These are phyloP conservation scores for Eleusine coracana DNA, from an alignment of 176 grass and related monocot species.

Conservation along the genomic window DNA sequence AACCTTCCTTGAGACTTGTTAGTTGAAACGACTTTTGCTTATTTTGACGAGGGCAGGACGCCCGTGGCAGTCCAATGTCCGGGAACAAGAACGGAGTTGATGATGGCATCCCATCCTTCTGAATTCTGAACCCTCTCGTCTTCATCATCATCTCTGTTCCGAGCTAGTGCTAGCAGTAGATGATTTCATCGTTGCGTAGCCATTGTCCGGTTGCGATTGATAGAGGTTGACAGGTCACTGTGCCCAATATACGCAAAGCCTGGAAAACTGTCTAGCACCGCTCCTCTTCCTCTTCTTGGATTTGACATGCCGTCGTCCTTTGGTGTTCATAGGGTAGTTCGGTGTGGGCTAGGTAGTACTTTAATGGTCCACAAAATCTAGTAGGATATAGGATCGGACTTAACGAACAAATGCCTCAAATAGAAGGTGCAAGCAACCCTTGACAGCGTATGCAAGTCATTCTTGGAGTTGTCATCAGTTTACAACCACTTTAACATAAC, in stretches of 20 bases:
- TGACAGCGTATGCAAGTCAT: background rate
- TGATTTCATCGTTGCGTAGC: constrained; percentile 43
- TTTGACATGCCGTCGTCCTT: background rate
- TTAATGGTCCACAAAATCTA: background rate
- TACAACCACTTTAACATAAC: background rate
- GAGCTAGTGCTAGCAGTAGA: background rate
- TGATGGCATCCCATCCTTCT: background rate
- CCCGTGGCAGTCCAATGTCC: too few species aligned
- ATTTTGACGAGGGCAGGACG: background rate
- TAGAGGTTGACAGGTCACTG: constrained; percentile 25
- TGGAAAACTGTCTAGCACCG: constrained; percentile 25
- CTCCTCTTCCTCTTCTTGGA: background rate
- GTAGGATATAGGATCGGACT: too few species aligned
- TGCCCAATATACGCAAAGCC: constrained; percentile 40
- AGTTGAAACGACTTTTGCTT: background rate
- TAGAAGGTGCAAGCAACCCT: too few species aligned
- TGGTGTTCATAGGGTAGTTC: background rate
- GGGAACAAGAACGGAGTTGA: background rate
- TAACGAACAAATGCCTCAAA: too few species aligned
- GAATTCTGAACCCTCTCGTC: background rate
- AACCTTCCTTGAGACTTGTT: too few species aligned
- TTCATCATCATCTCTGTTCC: background rate
- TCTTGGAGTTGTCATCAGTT: background rate
- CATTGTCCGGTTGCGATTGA: constrained; percentile 39
- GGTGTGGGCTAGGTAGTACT: background rate